Evolutionary conservation across 2,329 filamentous ascomycete genomes (phyloP), one percentile per base, ranked within the genome.

Genomic region (Cercospora brassicicola): DNA sequence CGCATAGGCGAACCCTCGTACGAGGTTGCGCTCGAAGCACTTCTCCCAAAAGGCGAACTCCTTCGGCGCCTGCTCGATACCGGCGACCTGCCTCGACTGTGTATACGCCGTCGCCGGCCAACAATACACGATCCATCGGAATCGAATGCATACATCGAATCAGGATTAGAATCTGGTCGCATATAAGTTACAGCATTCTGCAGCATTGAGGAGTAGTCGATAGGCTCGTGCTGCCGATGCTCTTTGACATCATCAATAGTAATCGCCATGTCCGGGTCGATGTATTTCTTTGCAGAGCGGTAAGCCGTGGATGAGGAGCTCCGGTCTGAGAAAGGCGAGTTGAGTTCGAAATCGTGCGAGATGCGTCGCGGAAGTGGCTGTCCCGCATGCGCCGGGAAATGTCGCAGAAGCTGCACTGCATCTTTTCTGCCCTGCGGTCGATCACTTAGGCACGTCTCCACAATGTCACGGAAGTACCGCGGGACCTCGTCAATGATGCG

Each of bases 391-490:
- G 51, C 13, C 13, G 92, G 92, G 69, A 96, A 95, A 72, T 89
- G 82, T 0, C 80, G 78, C 13, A 96, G 82, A 13, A 98, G 84
- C 28, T 89, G 85, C 59, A 88, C 88, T 3, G 95, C 94, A 61
- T 92, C 89, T 10, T 88, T 82, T 61, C 95, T 88, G 64, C 88
- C 82, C 66, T 91, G 88, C 6, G 95, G 94, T 67, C 89, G 85
- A 30, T 90, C 85, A 71, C 87, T 90, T 62, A 98, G 83, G 77
- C 94, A 98, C 15, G 88, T 88, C 63, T 89, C 86, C 42, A 96
- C 89, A 59, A 97, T 84, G 15, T 87, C 84, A 68, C 88, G 87
- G 79, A 92, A 98, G 85, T 94, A 98, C 11, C 85, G 83, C 0
- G 95, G 95, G 8, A 96, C 85, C 10, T 85, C 78, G 5, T 88